Evolutionary conservation across 2,329 filamentous ascomycete species (phyloP), one percentile per base, ranked within the genome.

Genomic region (Shiraia bambusicola): DNA sequence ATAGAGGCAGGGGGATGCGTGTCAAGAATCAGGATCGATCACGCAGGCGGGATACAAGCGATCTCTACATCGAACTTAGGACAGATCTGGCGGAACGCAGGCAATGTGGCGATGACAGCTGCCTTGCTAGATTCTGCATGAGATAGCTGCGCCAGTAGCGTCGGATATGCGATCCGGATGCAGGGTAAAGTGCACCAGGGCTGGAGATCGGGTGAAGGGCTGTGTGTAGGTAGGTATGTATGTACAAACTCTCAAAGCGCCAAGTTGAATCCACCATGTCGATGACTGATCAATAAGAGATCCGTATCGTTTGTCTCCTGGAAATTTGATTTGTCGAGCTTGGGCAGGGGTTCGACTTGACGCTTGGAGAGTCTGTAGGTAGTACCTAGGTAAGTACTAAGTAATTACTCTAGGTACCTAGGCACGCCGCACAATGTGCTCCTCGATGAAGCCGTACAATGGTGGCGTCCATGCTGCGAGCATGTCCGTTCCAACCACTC

Each of bases 91-190:
- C 51, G 52, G 50, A 47, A 48, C 45, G 45, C 28, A 25, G 50
- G 37, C 44, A 46, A 35, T 37, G 43, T 49, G 58, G 57, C 55
- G 52, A 50, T 61, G 57, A 56, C 57, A 56, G 49, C 48, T 52
- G 42, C 54, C 39, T 43, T 52, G 47, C 35, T 49, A 65, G 54
- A 63, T 62, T 55, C 55, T 63, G 57, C 56, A 59, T 42, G 41
- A 52, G 50, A 52, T 56, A 50, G 56, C 38, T 47, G 52, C 54
- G 56, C 51, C 44, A 34, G 47, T 56, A 52, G 54, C 51, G 49
- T 49, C 58, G 59, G 58, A 54, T 58, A 45, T 52, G 47, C 25
- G 49, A 52, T 53, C 52, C 50, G 53, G 40, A 56, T 50, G 55
- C 58, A 64, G 56, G 60, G 54, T 52, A 52, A 48, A 54, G n/a